phyloP scores from a whole-genome alignment of 148 eudicot species.

The Silene latifolia region DNA sequence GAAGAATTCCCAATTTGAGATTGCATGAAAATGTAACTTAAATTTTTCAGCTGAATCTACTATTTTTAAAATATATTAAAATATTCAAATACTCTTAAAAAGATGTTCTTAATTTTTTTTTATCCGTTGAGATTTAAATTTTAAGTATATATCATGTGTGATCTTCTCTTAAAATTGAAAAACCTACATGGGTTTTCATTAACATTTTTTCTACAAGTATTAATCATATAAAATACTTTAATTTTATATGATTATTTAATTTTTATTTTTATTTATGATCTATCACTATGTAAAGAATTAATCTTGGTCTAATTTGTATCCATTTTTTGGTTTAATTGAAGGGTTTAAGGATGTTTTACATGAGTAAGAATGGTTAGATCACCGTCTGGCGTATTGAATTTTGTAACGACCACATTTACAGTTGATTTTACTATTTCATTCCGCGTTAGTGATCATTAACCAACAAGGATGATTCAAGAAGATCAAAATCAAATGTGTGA shows the following conservation, averaged over 20 bases:
- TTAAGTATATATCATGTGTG: background rate
- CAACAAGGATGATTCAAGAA: slow-evolving; percentile 45
- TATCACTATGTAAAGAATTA: too few relatives aligned
- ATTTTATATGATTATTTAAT: too few relatives aligned
- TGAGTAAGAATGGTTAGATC: too few relatives aligned
- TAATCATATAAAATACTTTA: background rate
- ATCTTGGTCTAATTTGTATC: too few relatives aligned
- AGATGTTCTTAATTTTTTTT: background rate
- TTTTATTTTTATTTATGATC: too few relatives aligned
- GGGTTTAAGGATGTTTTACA: too few relatives aligned
- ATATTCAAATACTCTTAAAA: background rate
- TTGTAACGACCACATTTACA: too few relatives aligned
- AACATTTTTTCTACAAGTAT: background rate
- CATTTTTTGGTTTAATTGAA: too few relatives aligned
- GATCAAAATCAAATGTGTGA: slow-evolving; percentile 38
- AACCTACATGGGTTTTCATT: background rate
- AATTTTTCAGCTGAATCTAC: background rate
- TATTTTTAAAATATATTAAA: background rate
- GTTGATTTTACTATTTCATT: too few relatives aligned
- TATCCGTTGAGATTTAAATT: slow-evolving; percentile 16
- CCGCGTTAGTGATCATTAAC: background rate
- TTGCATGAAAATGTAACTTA: background rate
- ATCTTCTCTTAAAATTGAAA: too few relatives aligned
- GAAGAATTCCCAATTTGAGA: background rate
- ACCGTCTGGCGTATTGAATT: background rate